Percentiles rank a stretch among this genome's conserved stretches.
Evolutionary conservation across 2,329 filamentous ascomycete species (phyloP).

Genomic region (Clarireedia monteithiana): DNA sequence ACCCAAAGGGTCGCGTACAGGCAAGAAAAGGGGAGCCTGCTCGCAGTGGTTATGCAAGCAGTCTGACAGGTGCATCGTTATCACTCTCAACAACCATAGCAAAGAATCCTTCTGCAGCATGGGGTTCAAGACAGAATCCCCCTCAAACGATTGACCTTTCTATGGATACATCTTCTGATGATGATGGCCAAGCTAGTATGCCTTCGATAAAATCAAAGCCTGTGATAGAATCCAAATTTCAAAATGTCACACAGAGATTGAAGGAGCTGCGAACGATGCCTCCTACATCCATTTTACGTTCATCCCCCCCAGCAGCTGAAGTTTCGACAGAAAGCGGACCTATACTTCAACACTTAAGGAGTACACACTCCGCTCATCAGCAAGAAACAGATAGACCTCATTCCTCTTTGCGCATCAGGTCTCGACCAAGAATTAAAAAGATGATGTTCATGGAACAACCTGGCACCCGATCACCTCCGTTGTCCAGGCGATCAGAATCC

Average conservation of each 20-base stretch:
- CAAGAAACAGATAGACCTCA: constrained; percentile 5
- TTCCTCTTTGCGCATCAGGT: constrained; percentile 25
- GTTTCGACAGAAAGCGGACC: not conserved
- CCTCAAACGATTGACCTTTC: not conserved
- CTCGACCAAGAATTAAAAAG: constrained; percentile 23
- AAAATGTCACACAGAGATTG: not conserved
- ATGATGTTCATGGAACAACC: constrained; percentile 26
- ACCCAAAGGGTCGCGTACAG: not conserved
- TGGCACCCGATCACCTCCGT: constrained; percentile 9
- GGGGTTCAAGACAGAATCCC: not conserved
- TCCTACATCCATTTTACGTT: not conserved
- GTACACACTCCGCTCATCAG: not conserved
- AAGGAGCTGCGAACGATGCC: not conserved
- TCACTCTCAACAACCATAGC: constrained; percentile 14
- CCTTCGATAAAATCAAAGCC: not conserved
- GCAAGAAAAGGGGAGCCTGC: constrained; percentile 11
- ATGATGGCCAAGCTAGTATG: not conserved
- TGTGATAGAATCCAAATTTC: not conserved
- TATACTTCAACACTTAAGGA: not conserved
- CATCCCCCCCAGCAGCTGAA: not conserved
- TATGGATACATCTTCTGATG: constrained; percentile 1
- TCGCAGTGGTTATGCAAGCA: constrained; percentile 24
- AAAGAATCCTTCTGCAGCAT: not conserved
- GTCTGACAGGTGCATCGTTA: constrained; percentile 23
- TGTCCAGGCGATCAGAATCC: not conserved